phyloP scores from a whole-genome alignment of 2,329 filamentous ascomycete species.

The Trichoderma pleuroti region DNA sequence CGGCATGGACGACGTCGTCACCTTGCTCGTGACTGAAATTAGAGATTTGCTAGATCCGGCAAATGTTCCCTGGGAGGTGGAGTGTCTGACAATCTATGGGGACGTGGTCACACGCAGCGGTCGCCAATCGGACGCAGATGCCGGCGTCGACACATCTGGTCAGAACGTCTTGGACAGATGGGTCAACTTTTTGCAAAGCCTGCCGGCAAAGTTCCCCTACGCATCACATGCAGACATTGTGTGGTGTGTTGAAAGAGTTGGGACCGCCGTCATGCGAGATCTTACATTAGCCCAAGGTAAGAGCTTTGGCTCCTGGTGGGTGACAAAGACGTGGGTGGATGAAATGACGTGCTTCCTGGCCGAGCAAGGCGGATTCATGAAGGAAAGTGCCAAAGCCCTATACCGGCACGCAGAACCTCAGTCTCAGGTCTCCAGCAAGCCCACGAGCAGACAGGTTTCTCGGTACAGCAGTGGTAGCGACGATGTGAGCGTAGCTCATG shows the following conservation, averaged over 20 bases:
- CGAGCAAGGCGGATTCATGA: constrained; percentile 85
- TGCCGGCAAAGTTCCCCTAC: constrained; percentile 70
- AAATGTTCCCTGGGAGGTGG: constrained; percentile 62
- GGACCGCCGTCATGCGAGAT: constrained; percentile 75
- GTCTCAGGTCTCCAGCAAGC: constrained; percentile 35
- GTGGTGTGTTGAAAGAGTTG: constrained; percentile 70
- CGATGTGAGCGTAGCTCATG: constrained; percentile 43
- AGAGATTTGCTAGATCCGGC: constrained; percentile 67
- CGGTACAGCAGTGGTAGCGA: constrained; percentile 46
- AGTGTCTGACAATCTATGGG: constrained; percentile 58
- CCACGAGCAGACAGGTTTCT: constrained; percentile 34
- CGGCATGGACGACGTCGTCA: constrained; percentile 64
- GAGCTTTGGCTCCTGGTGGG: constrained; percentile 90
- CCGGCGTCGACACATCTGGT: constrained; percentile 34
- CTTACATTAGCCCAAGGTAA: constrained; percentile 74
- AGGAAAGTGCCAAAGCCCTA: constrained; percentile 44
- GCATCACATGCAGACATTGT: constrained; percentile 70
- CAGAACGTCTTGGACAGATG: constrained; percentile 75
- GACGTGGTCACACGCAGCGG: constrained; percentile 50
- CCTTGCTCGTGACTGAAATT: constrained; percentile 62
- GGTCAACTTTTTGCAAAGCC: constrained; percentile 66
- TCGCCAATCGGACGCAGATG: constrained; percentile 32
- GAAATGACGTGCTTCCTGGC: constrained; percentile 91
- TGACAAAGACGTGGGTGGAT: constrained; percentile 92
- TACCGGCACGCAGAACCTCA: constrained; percentile 30